Base-by-base conservation (phyloP, 805 yeast genomes). In the Candida adriatica region DNA sequence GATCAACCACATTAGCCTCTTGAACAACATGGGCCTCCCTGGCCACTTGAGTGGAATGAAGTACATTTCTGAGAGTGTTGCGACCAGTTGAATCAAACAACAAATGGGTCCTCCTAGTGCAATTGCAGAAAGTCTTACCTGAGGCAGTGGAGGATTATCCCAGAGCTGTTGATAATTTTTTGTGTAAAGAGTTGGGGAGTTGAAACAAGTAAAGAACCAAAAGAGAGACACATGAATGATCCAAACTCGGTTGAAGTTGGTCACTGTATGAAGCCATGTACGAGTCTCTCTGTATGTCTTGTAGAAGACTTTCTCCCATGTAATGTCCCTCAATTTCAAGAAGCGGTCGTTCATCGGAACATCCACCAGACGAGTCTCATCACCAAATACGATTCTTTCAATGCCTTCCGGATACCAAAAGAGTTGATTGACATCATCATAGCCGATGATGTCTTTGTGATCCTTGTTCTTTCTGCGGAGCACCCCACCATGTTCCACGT, bases 361-460 rank as follows among this genome's bases (percentile, higher is more conserved):
- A 37, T 70, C 73, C 55, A 83, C 69, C 16, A 83, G 51, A 26
- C 56, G 56, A 5, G 53, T 55, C 24, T 62, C 61, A 5, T 66
- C 61, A 7, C 56, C 50, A 18, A 79, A 49, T 2, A 56, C 54
- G n/a, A 86, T 62, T 32, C 72, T 64, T 39, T 74, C 74, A 23
- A 86, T 62, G 0, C 94, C 88, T 39, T 75, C 71, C 1, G 75
- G 70, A 44, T 81, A 80, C 96, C 96, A 86, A 50, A 86, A 86
- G 13, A 81, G 59, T 48, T 86, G 95, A 52, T 86, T 86, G 51
- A 85, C 73, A 55, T 86, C 96, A 58, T 86, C 96, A 53, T 86
- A 86, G 0, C 96, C 96, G 37, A 86, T 78, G 6, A 75, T 72
- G 27, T 68, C 62, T 14, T 71, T 65, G 50, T 86, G 90, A 48